Conservation (phyloP, 257 asterid genomes). For the Prunella vulgaris region DNA sequence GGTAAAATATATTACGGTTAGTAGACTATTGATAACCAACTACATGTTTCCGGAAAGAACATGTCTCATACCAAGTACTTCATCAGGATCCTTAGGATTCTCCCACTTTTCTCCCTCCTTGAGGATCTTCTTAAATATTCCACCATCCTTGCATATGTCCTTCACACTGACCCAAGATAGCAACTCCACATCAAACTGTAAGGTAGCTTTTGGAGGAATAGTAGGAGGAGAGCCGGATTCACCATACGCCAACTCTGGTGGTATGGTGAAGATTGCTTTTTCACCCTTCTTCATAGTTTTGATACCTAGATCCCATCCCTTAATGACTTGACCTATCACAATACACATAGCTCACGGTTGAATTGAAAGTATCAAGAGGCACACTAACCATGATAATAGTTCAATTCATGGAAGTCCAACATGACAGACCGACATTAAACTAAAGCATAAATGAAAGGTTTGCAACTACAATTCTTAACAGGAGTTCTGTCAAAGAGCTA, state of each 20-base stretch:
- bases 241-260: constrained; percentile 65
- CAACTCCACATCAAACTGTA: constrained; percentile 69
- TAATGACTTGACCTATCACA: constrained; percentile 65
- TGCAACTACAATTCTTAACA: background rate
- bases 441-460: background rate
- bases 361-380: background rate
- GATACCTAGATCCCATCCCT: constrained; percentile 76
- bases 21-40: background rate
- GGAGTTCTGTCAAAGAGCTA: no score
- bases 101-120: constrained; percentile 70
- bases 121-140: constrained; percentile 58
- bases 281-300: constrained; percentile 81
- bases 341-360: background rate
- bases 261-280: constrained; percentile 64
- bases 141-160: constrained; percentile 82
- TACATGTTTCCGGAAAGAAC: background rate
- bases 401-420: background rate
- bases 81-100: constrained; percentile 70
- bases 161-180: constrained; percentile 70
- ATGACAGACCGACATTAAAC: background rate
- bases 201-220: constrained; percentile 69
- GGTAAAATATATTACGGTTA: background rate
- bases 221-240: constrained; percentile 79
- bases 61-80: constrained; percentile 44
- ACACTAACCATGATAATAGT: background rate